A percentile compares a stretch with the other conserved stretches of the same genome.
phyloP scores from a whole-genome alignment of 208 protist species.

The Tetramitus jugosus region DNA sequence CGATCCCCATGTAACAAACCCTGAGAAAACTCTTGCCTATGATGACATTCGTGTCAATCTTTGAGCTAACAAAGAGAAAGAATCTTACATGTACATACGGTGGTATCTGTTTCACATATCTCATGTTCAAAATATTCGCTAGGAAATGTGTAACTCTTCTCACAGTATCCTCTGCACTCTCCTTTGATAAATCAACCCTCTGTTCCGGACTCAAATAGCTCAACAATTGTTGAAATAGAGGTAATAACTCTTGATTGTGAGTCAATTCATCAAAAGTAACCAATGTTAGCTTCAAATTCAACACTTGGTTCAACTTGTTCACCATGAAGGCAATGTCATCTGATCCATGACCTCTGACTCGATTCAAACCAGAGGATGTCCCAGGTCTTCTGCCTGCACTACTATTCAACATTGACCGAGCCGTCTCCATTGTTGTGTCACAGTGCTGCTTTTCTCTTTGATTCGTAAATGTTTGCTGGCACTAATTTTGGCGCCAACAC shows the following conservation, averaged over 20 bases:
- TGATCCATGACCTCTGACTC: neutral
- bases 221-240: neutral
- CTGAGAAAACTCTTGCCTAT: neutral
- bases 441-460: too few species aligned
- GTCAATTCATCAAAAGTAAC: conserved; percentile 18
- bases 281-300: neutral
- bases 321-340: conserved; percentile 5
- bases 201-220: neutral
- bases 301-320: neutral
- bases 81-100: too few species aligned
- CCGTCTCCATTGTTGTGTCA: too few species aligned
- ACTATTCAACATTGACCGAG: too few species aligned
- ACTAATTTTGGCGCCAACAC: too few species aligned
- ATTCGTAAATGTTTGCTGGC: too few species aligned
- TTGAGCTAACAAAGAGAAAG: too few species aligned
- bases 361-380: too few species aligned
- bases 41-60: too few species aligned
- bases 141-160: neutral
- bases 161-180: neutral
- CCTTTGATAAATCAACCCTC: neutral
- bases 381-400: too few species aligned
- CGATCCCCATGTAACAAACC: neutral
- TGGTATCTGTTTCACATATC: too few species aligned
- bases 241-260: neutral
- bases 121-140: neutral